phyloP scores from a whole-genome alignment of 2,329 filamentous ascomycete species.

The Volutella citrinella region DNA sequence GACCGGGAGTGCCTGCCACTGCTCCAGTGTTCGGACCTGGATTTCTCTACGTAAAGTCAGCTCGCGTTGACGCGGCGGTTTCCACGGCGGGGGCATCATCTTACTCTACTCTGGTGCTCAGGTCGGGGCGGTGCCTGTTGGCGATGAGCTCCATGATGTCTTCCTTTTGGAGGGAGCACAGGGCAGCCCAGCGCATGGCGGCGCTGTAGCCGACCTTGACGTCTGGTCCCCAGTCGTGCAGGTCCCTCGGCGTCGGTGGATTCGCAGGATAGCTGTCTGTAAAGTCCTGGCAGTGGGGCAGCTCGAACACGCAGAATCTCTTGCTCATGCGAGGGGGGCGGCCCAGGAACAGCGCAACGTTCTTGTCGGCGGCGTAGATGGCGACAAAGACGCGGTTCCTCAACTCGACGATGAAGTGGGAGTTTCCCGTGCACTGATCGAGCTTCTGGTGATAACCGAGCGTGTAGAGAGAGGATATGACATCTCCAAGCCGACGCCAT shows the following conservation, averaged over 20 bases:
- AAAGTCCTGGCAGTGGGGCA: constrained; percentile 5
- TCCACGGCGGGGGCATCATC: background rate
- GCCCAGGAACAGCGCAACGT: constrained; percentile 47
- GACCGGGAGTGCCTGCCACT: constrained; percentile 7
- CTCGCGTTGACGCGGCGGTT: too few relatives aligned
- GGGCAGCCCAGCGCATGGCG: constrained; percentile 9
- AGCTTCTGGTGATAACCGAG: constrained; percentile 43
- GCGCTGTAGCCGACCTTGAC: constrained; percentile 1
- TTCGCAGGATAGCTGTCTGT: background rate
- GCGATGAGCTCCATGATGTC: constrained; percentile 11
- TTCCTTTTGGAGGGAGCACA: constrained; percentile 12
- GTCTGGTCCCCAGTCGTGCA: constrained; percentile 4
- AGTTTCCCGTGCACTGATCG: constrained; percentile 17
- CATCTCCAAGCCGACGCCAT: constrained; percentile 45
- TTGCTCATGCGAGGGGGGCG: constrained; percentile 44
- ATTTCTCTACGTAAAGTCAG: background rate
- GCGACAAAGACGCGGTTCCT: constrained; percentile 38
- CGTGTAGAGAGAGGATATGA: constrained; percentile 43
- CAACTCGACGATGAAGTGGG: constrained; percentile 39
- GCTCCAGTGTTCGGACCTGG: background rate
- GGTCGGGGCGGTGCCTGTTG: background rate
- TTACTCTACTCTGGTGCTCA: constrained; percentile 2
- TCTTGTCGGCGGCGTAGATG: constrained; percentile 45
- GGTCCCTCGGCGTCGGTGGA: too few relatives aligned
- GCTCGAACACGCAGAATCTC: constrained; percentile 37